Conservation (phyloP, 345 rosid species). For the Eucalyptus urophylla region DNA sequence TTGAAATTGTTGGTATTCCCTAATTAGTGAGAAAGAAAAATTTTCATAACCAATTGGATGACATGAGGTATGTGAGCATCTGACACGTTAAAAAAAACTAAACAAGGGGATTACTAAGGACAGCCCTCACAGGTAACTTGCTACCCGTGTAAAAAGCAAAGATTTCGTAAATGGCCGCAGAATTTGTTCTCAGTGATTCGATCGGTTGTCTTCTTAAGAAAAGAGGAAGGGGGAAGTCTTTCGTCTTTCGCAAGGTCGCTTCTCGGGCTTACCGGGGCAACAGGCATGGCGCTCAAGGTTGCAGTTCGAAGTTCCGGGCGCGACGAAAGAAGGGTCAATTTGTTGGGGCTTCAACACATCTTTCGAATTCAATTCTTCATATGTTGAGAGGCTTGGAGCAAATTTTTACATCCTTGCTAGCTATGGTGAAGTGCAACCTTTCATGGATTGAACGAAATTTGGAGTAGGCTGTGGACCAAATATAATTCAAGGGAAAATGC, state of each 20-base stretch:
- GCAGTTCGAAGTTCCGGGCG: background rate
- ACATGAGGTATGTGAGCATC: accelerated
- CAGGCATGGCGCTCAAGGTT: background rate
- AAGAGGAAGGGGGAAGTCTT: background rate
- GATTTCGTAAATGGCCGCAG: too few relatives aligned
- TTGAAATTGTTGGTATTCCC: too few relatives aligned
- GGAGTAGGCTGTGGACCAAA: background rate
- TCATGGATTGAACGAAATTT: background rate
- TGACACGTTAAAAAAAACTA: too few relatives aligned
- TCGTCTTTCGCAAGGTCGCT: background rate
- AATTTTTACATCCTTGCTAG: background rate
- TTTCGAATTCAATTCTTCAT: background rate
- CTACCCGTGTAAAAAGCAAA: too few relatives aligned
- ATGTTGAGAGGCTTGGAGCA: background rate
- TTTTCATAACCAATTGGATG: accelerated
- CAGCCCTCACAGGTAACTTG: too few relatives aligned
- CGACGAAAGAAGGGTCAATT: background rate
- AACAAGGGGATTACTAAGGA: too few relatives aligned
- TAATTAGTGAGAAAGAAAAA: too few relatives aligned
- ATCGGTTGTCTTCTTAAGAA: background rate
- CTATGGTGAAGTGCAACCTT: background rate
- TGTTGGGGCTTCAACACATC: accelerated
- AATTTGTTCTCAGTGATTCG: background rate
- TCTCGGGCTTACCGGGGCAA: background rate
- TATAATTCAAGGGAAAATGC: background rate